Conservation (phyloP, 2,329 filamentous ascomycete genomes). For the Meredithiella fracta region DNA sequence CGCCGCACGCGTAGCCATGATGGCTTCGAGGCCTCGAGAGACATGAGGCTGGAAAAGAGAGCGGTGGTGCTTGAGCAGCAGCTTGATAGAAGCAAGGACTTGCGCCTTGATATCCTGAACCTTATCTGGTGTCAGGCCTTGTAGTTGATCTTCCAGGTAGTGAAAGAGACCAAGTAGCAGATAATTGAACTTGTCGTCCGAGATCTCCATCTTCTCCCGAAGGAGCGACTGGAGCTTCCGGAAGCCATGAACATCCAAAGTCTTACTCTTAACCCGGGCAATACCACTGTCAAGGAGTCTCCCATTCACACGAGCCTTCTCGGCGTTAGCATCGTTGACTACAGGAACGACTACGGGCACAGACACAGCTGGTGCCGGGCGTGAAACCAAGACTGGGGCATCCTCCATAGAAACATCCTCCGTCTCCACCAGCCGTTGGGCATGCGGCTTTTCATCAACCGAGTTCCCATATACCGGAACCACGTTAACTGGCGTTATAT, state of each 20-base stretch:
- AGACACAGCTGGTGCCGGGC: constrained; percentile 37
- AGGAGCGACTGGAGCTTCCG: constrained; percentile 60
- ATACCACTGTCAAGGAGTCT: constrained; percentile 60
- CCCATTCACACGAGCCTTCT: constrained; percentile 39
- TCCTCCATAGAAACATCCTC: constrained; percentile 5
- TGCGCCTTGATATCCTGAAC: constrained; percentile 58
- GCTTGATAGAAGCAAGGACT: constrained; percentile 55
- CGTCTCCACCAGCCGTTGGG: neutral
- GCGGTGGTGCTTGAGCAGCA: constrained; percentile 52
- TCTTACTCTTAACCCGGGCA: constrained; percentile 50
- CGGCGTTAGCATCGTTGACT: constrained; percentile 17
- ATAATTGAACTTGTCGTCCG: constrained; percentile 51
- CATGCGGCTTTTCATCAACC: constrained; percentile 22
- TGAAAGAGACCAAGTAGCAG: constrained; percentile 52
- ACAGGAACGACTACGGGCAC: constrained; percentile 30
- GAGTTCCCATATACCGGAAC: constrained; percentile 49
- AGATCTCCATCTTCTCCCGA: constrained; percentile 48
- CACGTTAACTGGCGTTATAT: constrained; percentile 3
- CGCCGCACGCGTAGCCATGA: constrained; percentile 46
- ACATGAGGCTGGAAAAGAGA: constrained; percentile 52
- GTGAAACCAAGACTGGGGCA: neutral
- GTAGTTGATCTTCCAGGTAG: constrained; percentile 48
- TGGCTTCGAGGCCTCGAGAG: constrained; percentile 47
- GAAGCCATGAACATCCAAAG: constrained; percentile 68
- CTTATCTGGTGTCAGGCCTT: constrained; percentile 43